Conservation (phyloP, 208 protist species). For the Trichomonas gallinae region DNA sequence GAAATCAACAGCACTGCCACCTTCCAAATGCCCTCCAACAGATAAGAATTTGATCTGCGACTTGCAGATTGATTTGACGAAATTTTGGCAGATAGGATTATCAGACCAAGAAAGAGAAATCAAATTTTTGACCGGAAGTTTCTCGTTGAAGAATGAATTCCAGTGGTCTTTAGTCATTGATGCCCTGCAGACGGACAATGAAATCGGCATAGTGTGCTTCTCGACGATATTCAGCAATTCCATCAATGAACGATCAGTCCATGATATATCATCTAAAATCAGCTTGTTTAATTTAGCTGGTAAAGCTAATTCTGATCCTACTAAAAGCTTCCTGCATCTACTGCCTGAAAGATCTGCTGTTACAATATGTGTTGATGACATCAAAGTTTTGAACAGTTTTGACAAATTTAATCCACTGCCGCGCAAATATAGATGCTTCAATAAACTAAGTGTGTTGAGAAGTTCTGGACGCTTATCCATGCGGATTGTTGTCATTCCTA, state of each 20-base stretch:
- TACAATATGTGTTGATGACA: not conserved
- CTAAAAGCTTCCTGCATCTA: not conserved
- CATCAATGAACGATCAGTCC: not conserved
- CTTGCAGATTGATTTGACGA: not conserved
- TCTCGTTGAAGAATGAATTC: not conserved
- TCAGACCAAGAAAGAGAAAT: not conserved
- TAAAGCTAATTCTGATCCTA: not conserved
- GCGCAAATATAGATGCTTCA: not conserved
- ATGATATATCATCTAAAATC: not conserved
- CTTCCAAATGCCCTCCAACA: not conserved
- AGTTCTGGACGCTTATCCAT: not conserved
- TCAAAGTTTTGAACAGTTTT: not conserved
- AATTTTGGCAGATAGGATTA: not conserved
- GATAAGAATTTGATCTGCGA: not conserved
- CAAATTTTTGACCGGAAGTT: not conserved
- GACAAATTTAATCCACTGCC: not conserved
- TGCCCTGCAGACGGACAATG: not conserved
- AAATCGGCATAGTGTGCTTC: not conserved
- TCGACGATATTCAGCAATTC: not conserved
- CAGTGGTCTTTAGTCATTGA: not conserved
- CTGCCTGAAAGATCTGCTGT: not conserved
- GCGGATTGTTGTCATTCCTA: not conserved
- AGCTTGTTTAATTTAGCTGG: not conserved
- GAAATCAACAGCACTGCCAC: not conserved
- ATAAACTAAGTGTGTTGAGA: not conserved